These are phyloP conservation scores for Clonostachys rosea DNA, from an alignment of 2,329 filamentous ascomycete species.

Conservation along the genomic window DNA sequence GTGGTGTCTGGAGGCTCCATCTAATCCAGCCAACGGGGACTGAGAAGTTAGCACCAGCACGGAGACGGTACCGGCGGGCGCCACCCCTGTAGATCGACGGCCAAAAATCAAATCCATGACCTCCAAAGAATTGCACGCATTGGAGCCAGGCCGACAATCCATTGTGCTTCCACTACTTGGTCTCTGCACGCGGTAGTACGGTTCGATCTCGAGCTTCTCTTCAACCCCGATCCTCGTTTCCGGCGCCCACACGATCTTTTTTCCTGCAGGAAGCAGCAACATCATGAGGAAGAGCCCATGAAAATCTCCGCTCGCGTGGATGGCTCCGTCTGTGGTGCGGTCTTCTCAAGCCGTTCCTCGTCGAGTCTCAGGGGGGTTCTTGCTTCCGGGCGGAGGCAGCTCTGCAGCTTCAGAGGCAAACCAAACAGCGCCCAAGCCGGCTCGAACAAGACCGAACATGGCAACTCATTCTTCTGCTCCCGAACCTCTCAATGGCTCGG, in stretches of 20 bases:
- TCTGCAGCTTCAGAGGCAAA: conserved; percentile 6
- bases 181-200: neutral
- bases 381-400: conserved; percentile 2
- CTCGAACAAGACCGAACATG: neutral
- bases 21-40: neutral
- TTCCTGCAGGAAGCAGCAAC: conserved; percentile 5
- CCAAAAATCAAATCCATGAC: too few relatives aligned
- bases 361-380: conserved; percentile 14
- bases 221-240: too few relatives aligned
- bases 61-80: neutral
- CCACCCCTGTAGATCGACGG: too few relatives aligned
- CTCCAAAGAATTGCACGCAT: too few relatives aligned
- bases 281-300: conserved; percentile 54
- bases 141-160: too few relatives aligned
- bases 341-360: conserved; percentile 41
- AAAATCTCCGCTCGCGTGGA: conserved; percentile 55
- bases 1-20: neutral
- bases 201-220: too few relatives aligned
- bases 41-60: neutral
- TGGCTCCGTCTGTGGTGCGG: conserved; percentile 53
- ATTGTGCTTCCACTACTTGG: neutral
- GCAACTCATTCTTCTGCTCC: conserved; percentile 15
- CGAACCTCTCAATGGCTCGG: conserved; percentile 31
- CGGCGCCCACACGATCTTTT: too few relatives aligned
- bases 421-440: neutral